Conservation (phyloP, 2,329 filamentous ascomycete genomes). For the Apiospora phragmitis region DNA sequence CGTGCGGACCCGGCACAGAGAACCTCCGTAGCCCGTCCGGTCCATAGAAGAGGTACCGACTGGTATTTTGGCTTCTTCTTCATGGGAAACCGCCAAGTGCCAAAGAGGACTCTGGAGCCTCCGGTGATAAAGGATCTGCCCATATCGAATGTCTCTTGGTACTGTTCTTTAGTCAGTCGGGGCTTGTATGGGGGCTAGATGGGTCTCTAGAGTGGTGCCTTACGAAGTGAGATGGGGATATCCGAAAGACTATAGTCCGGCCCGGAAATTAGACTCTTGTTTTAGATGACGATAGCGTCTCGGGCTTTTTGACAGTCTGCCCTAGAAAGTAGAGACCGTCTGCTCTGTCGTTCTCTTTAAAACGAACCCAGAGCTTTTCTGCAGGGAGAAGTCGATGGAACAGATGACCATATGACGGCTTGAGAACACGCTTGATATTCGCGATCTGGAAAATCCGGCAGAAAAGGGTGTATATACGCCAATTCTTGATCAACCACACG, state of each 20-base stretch:
- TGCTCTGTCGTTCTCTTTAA: not conserved
- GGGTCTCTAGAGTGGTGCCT: not conserved
- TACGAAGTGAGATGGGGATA: slow-evolving; percentile 5
- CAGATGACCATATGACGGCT: not conserved
- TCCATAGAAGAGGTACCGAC: not conserved
- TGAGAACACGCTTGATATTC: not conserved
- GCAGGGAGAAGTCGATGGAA: not conserved
- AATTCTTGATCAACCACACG: not conserved
- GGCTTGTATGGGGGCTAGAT: not conserved
- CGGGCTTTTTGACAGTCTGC: not conserved
- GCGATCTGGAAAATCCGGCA: not conserved
- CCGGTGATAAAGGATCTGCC: no score
- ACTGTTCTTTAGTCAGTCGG: not conserved
- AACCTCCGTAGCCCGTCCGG: not conserved
- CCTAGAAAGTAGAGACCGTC: not conserved
- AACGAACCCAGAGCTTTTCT: not conserved
- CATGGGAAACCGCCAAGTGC: not conserved
- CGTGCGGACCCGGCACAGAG: not conserved
- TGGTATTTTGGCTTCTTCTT: not conserved
- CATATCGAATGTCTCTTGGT: not conserved
- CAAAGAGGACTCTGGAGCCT: not conserved
- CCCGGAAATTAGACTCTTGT: slow-evolving; percentile 1
- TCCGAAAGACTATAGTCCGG: slow-evolving; percentile 5
- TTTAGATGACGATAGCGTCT: not conserved
- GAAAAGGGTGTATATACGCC: slow-evolving; percentile 1